A percentile compares a stretch with the other conserved stretches of the same genome.
These are phyloP conservation scores for Ophiocordyceps polyrhachis-furcata DNA, from an alignment of 2,329 filamentous ascomycete species.

Conservation along the genomic window DNA sequence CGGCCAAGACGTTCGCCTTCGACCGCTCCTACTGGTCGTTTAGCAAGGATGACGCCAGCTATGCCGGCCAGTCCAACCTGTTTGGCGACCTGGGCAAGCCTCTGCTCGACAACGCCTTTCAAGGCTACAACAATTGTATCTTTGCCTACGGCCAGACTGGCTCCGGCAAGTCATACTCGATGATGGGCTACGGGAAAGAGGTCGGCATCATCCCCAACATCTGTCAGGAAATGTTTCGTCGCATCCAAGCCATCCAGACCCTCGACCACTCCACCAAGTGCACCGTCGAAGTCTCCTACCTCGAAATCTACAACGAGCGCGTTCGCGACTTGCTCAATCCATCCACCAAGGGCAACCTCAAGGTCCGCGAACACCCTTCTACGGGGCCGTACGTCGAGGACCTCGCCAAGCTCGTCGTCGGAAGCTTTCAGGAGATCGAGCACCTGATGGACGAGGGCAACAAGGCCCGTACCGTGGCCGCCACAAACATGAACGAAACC, in stretches of 20 bases:
- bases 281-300: constrained; percentile 93
- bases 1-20: constrained; percentile 78
- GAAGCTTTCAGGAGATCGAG: constrained; percentile 89
- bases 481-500: constrained; percentile 99
- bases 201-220: constrained; percentile 92
- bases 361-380: constrained; percentile 92
- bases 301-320: constrained; percentile 98
- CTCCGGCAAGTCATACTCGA: constrained; percentile 96
- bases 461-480: constrained; percentile 92
- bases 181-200: constrained; percentile 98
- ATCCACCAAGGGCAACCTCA: constrained; percentile 85
- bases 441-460: constrained; percentile 98
- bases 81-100: constrained; percentile 79
- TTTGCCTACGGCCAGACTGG: constrained; percentile 98
- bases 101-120: constrained; percentile 91
- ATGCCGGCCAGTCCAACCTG: constrained; percentile 76
- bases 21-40: constrained; percentile 99
- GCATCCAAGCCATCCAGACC: constrained; percentile 51
- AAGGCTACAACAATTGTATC: constrained; percentile 99
- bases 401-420: constrained; percentile 82
- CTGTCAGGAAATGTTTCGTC: constrained; percentile 91
- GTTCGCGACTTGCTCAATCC: constrained; percentile 93
- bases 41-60: constrained; percentile 59
- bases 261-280: constrained; percentile 66
- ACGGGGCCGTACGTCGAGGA: constrained; percentile 98